Conservation (phyloP, 1,284 basidiomycete species). For the Marasmius sp. region DNA sequence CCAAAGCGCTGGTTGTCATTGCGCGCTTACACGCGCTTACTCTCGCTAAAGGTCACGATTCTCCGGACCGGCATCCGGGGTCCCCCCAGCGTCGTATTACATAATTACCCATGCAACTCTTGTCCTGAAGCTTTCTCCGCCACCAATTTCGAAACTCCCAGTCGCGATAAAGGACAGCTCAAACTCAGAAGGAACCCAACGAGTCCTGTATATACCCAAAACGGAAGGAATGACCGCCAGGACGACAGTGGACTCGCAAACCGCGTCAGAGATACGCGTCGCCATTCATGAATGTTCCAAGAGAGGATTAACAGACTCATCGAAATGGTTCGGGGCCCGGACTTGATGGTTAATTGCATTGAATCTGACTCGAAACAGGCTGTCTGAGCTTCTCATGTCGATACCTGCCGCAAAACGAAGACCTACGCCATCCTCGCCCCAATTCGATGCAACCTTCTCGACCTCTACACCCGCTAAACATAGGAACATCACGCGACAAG, state of each 20-base stretch:
- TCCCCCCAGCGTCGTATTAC: too few relatives aligned
- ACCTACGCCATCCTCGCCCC: not conserved
- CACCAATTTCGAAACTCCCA: too few relatives aligned
- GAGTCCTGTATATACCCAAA: too few relatives aligned
- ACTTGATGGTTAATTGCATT: not conserved
- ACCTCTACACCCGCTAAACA: conserved; percentile 7
- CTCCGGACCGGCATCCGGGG: too few relatives aligned
- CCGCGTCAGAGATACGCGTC: not conserved
- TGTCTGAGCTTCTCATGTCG: conserved; percentile 11
- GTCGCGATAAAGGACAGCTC: too few relatives aligned
- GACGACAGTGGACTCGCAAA: not conserved
- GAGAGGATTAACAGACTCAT: not conserved
- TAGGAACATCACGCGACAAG: not conserved
- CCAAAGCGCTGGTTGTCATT: too few relatives aligned
- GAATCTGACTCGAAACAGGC: conserved; percentile 1
- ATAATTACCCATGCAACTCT: too few relatives aligned
- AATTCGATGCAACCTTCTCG: not conserved
- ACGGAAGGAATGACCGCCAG: not conserved
- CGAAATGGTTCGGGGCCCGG: not conserved
- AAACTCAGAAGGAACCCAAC: too few relatives aligned
- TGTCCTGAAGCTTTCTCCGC: too few relatives aligned
- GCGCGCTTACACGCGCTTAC: too few relatives aligned
- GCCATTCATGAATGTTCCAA: not conserved
- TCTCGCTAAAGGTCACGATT: too few relatives aligned
- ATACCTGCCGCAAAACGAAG: conserved; percentile 7